Evolutionary conservation across 352 stramenopile species (phyloP).

Genomic region (Peronospora farinosa): DNA sequence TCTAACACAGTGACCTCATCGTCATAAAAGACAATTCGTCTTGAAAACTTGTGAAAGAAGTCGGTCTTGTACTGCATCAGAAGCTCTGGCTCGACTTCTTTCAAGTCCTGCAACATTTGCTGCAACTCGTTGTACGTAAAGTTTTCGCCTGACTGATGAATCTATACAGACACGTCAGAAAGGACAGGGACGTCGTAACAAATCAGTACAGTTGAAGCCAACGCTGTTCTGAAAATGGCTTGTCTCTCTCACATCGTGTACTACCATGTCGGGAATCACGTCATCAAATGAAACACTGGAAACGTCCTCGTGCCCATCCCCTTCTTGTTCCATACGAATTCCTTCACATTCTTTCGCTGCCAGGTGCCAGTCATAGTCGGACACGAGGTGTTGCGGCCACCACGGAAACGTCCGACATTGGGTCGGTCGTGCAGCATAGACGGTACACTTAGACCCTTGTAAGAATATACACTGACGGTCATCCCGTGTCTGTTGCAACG

Average conservation of each 20-base stretch:
- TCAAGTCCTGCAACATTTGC: conserved; percentile 51
- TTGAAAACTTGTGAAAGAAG: conserved; percentile 50
- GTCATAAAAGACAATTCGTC: conserved; percentile 44
- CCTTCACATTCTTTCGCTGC: conserved; percentile 60
- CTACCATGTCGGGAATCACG: conserved; percentile 50
- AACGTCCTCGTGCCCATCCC: background rate
- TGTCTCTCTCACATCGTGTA: conserved; percentile 50
- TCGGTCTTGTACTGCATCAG: conserved; percentile 51
- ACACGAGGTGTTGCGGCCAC: conserved; percentile 75
- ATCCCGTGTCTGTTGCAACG: conserved; percentile 44
- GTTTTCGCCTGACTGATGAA: conserved; percentile 68
- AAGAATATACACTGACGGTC: conserved; percentile 64
- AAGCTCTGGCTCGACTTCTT: conserved; percentile 49
- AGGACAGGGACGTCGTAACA: too few relatives aligned
- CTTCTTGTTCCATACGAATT: conserved; percentile 23
- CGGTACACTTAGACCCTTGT: conserved; percentile 52
- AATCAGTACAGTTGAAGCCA: background rate
- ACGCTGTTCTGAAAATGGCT: too few relatives aligned
- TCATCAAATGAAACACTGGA: conserved; percentile 38
- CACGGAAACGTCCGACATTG: conserved; percentile 80
- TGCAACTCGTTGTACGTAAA: conserved; percentile 64
- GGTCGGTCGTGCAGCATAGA: conserved; percentile 64
- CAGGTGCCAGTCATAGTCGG: conserved; percentile 73
- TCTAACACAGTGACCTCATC: conserved; percentile 60
- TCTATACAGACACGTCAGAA: conserved; percentile 31